Base-by-base conservation (phyloP, 768 basidiomycete species). In the Daedalea quercina region DNA sequence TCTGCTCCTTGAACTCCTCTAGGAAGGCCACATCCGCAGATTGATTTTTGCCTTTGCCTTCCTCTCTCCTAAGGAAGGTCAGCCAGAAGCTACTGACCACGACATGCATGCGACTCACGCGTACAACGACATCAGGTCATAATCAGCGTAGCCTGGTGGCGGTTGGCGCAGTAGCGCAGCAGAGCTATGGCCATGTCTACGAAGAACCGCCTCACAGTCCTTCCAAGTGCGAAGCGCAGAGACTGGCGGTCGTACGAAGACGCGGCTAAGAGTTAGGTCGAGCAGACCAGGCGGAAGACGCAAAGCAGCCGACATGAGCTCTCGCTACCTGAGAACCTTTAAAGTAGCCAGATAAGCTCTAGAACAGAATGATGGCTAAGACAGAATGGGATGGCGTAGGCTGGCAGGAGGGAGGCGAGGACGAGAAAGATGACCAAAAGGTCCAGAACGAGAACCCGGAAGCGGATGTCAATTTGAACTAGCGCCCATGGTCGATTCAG, bases 241-340 rank as follows among this genome's bases (percentile, higher is more conserved):
- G 7, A 17, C 17, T 7, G 54, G 55, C 34, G 53, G 37, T 34
- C 55, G 60, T 8, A 53, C 56, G 19, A 52, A 51, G 1, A 50
- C 57, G 1, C 58, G 60, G 37, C 47, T 48, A 9, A 61, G 37
- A 0, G 55, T 57, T 24, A 61, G 49, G 20, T 61, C 60, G 8
- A 61, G 44, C 15, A 61, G 57, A 19, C 55, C 57, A 9, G 58
- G 57, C 15, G 60, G 60, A n/a, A 61, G 41, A 15, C 44, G 42
- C 28, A 31, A 31, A 31, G 28, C 28, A 31, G 28, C 11, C 28
- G 28, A 4, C 28, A 31, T 31, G n/a, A n/a, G n/a, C n/a, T n/a
- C n/a, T n/a, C n/a, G n/a, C n/a, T n/a, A n/a, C n/a, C n/a, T n/a
- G n/a, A n/a, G n/a, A n/a, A n/a, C n/a, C n/a, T n/a, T n/a, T n/a